Conservation (phyloP, 2,329 filamentous ascomycete genomes). For the Penicillium sp. region DNA sequence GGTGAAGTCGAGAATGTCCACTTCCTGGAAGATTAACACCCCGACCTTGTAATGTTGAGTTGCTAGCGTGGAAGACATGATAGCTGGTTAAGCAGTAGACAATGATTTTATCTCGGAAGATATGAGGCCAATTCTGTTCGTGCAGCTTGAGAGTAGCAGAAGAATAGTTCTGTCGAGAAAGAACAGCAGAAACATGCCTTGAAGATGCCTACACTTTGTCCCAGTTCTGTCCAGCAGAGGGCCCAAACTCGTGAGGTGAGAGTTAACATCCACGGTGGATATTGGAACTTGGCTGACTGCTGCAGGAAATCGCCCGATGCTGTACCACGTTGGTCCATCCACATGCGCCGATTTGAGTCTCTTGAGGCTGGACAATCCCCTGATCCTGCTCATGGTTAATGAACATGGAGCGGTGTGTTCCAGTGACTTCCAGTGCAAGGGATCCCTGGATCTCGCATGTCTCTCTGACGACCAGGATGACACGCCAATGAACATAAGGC, state of each 20-base stretch:
- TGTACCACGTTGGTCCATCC: not conserved
- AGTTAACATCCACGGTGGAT: constrained; percentile 12
- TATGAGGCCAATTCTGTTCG: too few species aligned
- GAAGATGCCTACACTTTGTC: not conserved
- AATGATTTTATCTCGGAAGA: not conserved
- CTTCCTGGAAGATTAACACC: constrained; percentile 38
- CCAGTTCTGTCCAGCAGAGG: not conserved
- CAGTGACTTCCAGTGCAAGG: too few species aligned
- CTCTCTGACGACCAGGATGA: too few species aligned
- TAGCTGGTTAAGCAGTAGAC: not conserved
- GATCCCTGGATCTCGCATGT: too few species aligned
- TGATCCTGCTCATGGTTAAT: not conserved
- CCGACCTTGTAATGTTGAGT: constrained; percentile 36
- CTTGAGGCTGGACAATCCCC: not conserved
- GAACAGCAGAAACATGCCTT: not conserved
- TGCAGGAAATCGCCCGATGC: constrained; percentile 6
- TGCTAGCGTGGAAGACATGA: constrained; percentile 10
- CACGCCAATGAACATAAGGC: too few species aligned
- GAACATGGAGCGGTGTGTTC: not conserved
- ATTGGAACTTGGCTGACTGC: constrained; percentile 10
- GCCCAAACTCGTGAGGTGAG: constrained; percentile 1
- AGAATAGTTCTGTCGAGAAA: too few species aligned
- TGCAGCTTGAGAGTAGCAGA: too few species aligned
- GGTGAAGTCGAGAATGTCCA: constrained; percentile 44
- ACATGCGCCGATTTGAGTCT: not conserved